phyloP scores from a whole-genome alignment of 306 rosid species.

The Cucumis hystrix region DNA sequence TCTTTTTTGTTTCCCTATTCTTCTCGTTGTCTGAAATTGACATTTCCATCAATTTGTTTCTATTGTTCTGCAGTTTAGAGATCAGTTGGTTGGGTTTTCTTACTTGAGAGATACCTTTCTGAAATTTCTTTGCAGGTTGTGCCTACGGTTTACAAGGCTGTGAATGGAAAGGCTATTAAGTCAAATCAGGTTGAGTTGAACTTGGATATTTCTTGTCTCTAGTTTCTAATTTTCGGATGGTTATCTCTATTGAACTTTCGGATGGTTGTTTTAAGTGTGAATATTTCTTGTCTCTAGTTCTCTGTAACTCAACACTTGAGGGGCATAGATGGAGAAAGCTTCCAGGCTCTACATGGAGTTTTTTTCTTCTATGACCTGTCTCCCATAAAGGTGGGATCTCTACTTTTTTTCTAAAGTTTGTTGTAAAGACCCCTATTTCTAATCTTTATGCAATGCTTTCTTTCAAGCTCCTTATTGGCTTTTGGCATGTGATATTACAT shows the following conservation, averaged over 20 bases:
- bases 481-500: background rate
- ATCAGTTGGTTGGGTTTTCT: background rate
- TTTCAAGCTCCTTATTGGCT: background rate
- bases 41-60: background rate
- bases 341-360: conserved; percentile 88
- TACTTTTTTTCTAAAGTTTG: conserved; percentile 6
- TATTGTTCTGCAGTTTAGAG: background rate
- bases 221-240: background rate
- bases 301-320: conserved; percentile 86
- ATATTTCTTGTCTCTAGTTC: conserved; percentile 19
- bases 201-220: background rate
- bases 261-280: too few species aligned
- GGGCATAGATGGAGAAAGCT: conserved; percentile 49
- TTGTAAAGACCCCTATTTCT: background rate
- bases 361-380: conserved; percentile 93
- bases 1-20: background rate
- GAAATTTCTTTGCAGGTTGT: conserved; percentile 48
- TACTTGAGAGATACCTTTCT: background rate
- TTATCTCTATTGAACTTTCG: background rate
- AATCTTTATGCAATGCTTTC: background rate
- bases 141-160: conserved; percentile 78
- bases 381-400: conserved; percentile 64
- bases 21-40: background rate
- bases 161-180: conserved; percentile 69
- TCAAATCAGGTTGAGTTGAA: conserved; percentile 62